Evolutionary conservation across 2,329 filamentous ascomycete species (phyloP).

Genomic region (Trichoderma lentiforme): DNA sequence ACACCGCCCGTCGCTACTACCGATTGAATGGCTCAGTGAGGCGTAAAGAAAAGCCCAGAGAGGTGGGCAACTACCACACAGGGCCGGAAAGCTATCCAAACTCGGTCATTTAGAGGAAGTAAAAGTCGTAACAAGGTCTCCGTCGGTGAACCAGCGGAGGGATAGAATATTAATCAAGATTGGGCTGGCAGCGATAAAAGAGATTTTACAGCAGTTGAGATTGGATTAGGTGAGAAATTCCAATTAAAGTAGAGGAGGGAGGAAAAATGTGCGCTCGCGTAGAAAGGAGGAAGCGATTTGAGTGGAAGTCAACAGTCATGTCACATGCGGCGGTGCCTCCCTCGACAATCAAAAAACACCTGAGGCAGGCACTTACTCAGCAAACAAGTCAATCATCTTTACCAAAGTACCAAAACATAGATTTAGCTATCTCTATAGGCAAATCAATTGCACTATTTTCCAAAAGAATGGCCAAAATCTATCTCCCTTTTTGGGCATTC

Average conservation of each 20-base stretch:
- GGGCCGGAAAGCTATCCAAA: conserved; percentile 14
- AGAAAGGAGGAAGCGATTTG: neutral
- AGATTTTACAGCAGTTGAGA: neutral
- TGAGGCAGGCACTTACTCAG: neutral
- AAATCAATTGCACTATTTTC: neutral
- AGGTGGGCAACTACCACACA: no score
- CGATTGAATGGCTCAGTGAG: neutral
- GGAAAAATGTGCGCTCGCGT: neutral
- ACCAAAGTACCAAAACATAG: neutral
- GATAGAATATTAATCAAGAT: neutral
- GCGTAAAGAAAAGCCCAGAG: no score
- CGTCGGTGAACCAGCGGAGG: no score
- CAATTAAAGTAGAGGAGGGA: neutral
- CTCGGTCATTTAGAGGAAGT: neutral
- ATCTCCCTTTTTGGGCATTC: neutral
- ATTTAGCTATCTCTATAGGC: neutral
- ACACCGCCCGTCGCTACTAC: neutral
- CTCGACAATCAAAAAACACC: neutral
- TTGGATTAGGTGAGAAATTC: neutral
- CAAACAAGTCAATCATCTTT: neutral
- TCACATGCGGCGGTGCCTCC: neutral
- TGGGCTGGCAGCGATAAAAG: neutral
- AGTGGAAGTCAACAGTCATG: neutral
- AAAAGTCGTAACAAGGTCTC: neutral
- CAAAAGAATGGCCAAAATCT: neutral